phyloP scores from a whole-genome alignment of 495 filamentous ascomycete species.

The Penicillium soppii region DNA sequence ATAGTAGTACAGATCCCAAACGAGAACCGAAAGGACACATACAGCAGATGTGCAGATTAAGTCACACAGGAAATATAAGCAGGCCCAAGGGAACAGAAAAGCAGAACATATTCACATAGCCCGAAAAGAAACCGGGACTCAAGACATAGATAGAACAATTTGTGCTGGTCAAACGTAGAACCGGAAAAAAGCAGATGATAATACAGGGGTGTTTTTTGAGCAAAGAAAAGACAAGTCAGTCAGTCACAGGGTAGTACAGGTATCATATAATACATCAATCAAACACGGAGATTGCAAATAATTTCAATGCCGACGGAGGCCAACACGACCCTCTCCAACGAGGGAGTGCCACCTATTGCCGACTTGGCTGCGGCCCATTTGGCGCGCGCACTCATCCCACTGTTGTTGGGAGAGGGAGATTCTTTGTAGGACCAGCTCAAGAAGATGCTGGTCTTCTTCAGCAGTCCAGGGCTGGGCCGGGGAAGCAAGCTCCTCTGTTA shows the following conservation, averaged over 20 bases:
- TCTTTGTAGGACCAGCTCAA: conserved; percentile 74
- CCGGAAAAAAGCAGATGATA: conserved; percentile 12
- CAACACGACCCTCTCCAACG: conserved; percentile 59
- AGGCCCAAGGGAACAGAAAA: neutral
- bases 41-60: neutral
- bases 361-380: conserved; percentile 60
- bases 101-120: conserved; percentile 24
- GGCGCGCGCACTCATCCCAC: conserved; percentile 76
- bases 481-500: conserved; percentile 20
- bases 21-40: neutral
- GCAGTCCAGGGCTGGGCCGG: conserved; percentile 51
- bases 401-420: conserved; percentile 69
- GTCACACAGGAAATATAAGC: conserved; percentile 2
- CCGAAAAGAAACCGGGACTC: conserved; percentile 19
- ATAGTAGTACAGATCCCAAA: conserved; percentile 7
- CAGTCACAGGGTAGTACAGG: conserved; percentile 8
- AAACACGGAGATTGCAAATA: conserved; percentile 2
- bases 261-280: conserved; percentile 26
- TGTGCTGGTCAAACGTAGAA: conserved; percentile 8
- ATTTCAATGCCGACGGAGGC: conserved; percentile 37
- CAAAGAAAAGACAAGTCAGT: conserved; percentile 5
- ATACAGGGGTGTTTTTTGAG: conserved; percentile 23
- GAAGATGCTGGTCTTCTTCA: conserved; percentile 68
- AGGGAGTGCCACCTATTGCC: conserved; percentile 69
- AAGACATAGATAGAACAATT: conserved; percentile 1